These are phyloP conservation scores for Geotrichum reessii DNA, from an alignment of 1,139 yeast species.

Conservation along the genomic window DNA sequence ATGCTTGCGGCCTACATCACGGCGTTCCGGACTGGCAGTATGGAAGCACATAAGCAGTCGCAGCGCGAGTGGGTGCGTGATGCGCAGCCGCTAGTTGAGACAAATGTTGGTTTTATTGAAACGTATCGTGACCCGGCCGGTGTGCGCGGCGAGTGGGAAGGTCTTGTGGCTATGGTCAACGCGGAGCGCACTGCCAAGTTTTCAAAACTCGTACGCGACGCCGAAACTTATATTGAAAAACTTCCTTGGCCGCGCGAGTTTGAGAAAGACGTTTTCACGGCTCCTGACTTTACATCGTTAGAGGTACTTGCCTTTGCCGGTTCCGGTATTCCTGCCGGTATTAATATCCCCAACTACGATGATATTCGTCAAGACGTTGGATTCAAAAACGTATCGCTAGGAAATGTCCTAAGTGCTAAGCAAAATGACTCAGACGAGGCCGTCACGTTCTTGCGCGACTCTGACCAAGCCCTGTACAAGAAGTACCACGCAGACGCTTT, in stretches of 20 bases:
- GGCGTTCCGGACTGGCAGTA: conserved; percentile 73
- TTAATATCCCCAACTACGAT: conserved; percentile 87
- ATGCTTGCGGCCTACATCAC: conserved; percentile 63
- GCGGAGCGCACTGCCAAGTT: conserved; percentile 80
- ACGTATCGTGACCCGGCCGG: conserved; percentile 93
- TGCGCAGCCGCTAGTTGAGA: conserved; percentile 73
- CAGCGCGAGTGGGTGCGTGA: conserved; percentile 87
- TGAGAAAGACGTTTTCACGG: conserved; percentile 77
- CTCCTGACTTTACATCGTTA: conserved; percentile 86
- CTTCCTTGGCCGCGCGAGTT: conserved; percentile 73
- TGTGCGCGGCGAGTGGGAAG: conserved; percentile 91
- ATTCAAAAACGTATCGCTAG: conserved; percentile 82
- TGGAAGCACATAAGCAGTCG: conserved; percentile 77
- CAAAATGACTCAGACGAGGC: conserved; percentile 61
- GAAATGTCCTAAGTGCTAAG: conserved; percentile 68
- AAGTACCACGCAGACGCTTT: conserved; percentile 76
- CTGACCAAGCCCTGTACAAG: conserved; percentile 53
- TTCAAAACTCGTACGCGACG: conserved; percentile 59
- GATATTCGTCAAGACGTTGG: conserved; percentile 79
- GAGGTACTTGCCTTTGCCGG: conserved; percentile 89
- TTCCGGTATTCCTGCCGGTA: conserved; percentile 87
- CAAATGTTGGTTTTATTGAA: conserved; percentile 85
- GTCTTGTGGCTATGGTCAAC: conserved; percentile 83
- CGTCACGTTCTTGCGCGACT: conserved; percentile 55
- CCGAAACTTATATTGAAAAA: conserved; percentile 58